Evolutionary conservation across 768 basidiomycete species (phyloP), one percentile per base, ranked within the genome.

Genomic region (Amanita thiersii): DNA sequence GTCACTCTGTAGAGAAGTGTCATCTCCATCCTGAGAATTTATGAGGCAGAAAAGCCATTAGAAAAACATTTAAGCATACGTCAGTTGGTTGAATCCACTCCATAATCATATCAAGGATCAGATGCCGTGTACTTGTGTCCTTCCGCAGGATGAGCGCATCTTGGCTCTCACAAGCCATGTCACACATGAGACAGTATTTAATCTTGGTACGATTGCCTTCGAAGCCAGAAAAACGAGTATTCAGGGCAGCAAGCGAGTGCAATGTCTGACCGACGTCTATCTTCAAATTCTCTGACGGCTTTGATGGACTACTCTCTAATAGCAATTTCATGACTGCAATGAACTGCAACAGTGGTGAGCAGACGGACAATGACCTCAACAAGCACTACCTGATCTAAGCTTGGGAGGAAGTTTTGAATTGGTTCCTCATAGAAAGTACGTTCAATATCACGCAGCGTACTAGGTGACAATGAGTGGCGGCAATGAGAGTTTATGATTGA

Each of bases 381-480:
- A 14, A n/a, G n/a, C n/a, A n/a, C n/a, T 39, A 83, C 87, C 68
- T 90, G 87, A 23, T 91, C 88, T 14, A 86, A 63, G 55, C 89
- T 80, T 23, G 83, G 41, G 5, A 68, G 50, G 25, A 69, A 64
- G 4, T 59, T 52, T 5, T 73, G 69, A 3, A 57, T 57, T 26
- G 67, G 55, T 28, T 72, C 74, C 5, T 66, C 49, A 3, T 64
- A 64, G 19, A 69, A 65, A 29, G 63, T 64, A 26, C 71, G 65
- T n/a, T 66, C 64, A 28, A 81, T 72, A 38, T 63, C 61, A 17
- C 68, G 68, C 19, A 77, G 70, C 25, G 77, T 69, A 32, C 77
- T 81, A 42, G 12, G 23, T 12, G 20, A 21, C 26, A 4, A 31
- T 45, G 1, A 45, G 44, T 28, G 23, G 11, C 23, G 4, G 14